Evolutionary conservation across 495 filamentous ascomycete species (phyloP), one percentile per base, ranked within the genome.

Genomic region (Penicillium flavigenum): DNA sequence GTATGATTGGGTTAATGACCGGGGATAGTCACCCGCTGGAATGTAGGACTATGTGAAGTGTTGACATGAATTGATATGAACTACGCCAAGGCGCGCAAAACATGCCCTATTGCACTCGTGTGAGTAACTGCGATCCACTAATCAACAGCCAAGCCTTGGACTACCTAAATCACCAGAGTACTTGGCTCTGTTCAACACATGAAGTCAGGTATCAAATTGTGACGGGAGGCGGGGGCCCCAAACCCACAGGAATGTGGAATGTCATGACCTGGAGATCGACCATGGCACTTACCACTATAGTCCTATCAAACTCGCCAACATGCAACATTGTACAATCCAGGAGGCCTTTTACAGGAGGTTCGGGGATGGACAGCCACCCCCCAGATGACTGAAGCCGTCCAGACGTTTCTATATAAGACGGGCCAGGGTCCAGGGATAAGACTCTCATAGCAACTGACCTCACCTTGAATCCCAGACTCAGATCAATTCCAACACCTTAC

Each of bases 241-340:
- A 32, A 3, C 8, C 20, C 17, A 17, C 9, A 27, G 43, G 52
- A 55, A 55, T 55, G 52, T 55, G 52, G 52, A 55, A 55, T 55
- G 52, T 16, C 20, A 16, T 39, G 38, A 39, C 14, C 31, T 16
- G 39, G 20, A 12, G 52, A 55, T 55, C 29, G 12, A 8, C 51
- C 29, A 2, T 36, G 4, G 1, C 17, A 44, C 2, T 14, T 54
- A 24, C 51, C 5, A 26, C 12, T 46, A 17, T 46, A 16, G 52
- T 46, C 8, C 42, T 34, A 22, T 26, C 14, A 19, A 47, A 34
- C 43, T 20, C 27, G 22, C 49, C 1, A 12, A 45, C 16, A 47
- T 36, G 52, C 31, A 55, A 47, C 52, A 34, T 32, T 55, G 43
- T 7, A 31, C 38, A 55, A 55, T 46, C 43, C 43, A 55, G 29